Evolutionary conservation across 371 early-diverging fungal genomes (phyloP), one percentile per base, ranked within the genome.

Genomic region (Actinomortierella ambigua): DNA sequence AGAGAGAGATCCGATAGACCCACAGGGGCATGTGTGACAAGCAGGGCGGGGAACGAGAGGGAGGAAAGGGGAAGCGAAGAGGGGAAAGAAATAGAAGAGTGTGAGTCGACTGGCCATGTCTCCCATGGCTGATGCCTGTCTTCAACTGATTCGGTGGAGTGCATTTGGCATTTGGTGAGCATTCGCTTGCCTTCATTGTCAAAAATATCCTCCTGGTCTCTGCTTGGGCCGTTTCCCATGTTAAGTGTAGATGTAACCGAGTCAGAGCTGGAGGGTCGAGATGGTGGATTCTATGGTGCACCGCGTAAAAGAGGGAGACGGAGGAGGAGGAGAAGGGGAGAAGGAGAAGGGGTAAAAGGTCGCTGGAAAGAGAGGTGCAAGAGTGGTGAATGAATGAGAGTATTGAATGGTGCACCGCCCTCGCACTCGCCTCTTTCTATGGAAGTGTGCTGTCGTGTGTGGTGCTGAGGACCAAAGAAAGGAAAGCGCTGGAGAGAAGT

Each of bases 121-220:
- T n/a, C n/a, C n/a, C n/a, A n/a, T n/a, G n/a, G n/a, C n/a, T n/a
- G n/a, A n/a, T n/a, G n/a, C n/a, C n/a, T n/a, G n/a, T n/a, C n/a
- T n/a, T n/a, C n/a, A n/a, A n/a, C n/a, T n/a, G n/a, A n/a, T n/a
- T n/a, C n/a, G 48, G 20, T 48, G 11, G 22, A 48, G 8, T 20
- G 11, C 26, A 4, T 6, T 48, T 22, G 41, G 20, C 4, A 26
- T 3, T 3, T 22, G 17, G 44, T 22, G 24, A 43, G 15, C 3
- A 15, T 1, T 17, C 40, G 17, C 59, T 66, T 75, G 61, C 68
- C 75, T 68, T 75, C 75, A 64, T 68, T 68, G n/a, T 75, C 65
- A 59, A 75, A 65, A 49, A 69, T 57, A 54, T 65, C 68, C 27
- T 68, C 69, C 40, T 64, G 56, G 53, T 68, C 75, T 62, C 69